Conservation (phyloP, 1,284 basidiomycete genomes). For the Heimioporus retisporus region DNA sequence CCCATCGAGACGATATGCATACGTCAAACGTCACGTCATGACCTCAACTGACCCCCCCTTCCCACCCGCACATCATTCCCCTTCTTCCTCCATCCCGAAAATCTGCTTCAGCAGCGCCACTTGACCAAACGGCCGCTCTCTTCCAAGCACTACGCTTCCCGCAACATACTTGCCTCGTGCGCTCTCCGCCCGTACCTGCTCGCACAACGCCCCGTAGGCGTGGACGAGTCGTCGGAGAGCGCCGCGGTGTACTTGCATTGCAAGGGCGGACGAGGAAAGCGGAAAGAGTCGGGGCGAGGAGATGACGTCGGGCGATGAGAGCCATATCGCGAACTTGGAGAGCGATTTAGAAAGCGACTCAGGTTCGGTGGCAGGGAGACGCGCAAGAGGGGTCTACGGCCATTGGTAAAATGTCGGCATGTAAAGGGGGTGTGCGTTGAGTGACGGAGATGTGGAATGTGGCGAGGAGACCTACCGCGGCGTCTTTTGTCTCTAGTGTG, state of each 20-base stretch:
- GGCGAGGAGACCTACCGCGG: slow-evolving; percentile 57
- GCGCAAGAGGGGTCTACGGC: slow-evolving; percentile 76
- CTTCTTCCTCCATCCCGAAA: slow-evolving; percentile 69
- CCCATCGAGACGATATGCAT: too few relatives aligned
- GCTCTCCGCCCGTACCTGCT: slow-evolving; percentile 79
- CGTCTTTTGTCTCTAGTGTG: slow-evolving; percentile 63
- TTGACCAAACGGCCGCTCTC: slow-evolving; percentile 85
- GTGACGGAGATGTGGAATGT: not conserved
- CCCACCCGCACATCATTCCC: too few relatives aligned
- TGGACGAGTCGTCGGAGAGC: slow-evolving; percentile 75
- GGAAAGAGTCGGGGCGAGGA: slow-evolving; percentile 83
- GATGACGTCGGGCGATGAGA: slow-evolving; percentile 76
- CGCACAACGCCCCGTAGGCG: slow-evolving; percentile 79
- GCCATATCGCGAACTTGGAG: slow-evolving; percentile 72
- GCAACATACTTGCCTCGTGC: slow-evolving; percentile 78
- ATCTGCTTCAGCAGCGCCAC: slow-evolving; percentile 78
- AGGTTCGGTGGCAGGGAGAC: slow-evolving; percentile 66
- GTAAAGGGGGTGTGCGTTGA: not conserved
- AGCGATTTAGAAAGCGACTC: slow-evolving; percentile 64
- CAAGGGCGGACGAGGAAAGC: slow-evolving; percentile 75
- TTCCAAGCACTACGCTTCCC: slow-evolving; percentile 86
- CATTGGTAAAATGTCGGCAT: too few relatives aligned
- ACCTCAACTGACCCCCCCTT: too few relatives aligned
- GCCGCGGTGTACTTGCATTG: slow-evolving; percentile 77
- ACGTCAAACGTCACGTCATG: too few relatives aligned